Evolutionary conservation across 2,329 filamentous ascomycete genomes (phyloP).

Genomic region (Lecanicillium sp.): DNA sequence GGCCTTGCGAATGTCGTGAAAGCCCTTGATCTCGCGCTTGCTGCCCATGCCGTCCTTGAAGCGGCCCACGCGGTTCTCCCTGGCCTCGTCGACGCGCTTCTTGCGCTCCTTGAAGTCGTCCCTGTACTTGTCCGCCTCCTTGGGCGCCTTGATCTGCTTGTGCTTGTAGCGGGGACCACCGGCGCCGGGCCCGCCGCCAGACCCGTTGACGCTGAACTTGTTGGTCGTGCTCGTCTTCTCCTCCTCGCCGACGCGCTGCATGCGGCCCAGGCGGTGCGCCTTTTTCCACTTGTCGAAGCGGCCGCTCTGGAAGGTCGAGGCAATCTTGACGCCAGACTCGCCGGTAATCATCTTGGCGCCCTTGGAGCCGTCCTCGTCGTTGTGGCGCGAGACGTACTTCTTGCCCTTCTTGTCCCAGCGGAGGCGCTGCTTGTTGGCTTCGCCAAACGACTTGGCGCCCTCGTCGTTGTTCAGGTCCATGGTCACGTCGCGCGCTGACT

Average conservation of each 20-base stretch:
- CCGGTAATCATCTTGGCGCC: slow-evolving; percentile 67
- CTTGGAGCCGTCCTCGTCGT: slow-evolving; percentile 89
- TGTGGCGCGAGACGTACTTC: slow-evolving; percentile 86
- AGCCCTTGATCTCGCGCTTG: slow-evolving; percentile 69
- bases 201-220: background rate
- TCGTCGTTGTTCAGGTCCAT: slow-evolving; percentile 96
- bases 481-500: slow-evolving; percentile 75
- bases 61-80: slow-evolving; percentile 71
- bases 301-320: slow-evolving; percentile 85
- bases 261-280: slow-evolving; percentile 68
- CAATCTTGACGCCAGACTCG: slow-evolving; percentile 93
- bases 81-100: slow-evolving; percentile 81
- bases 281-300: slow-evolving; percentile 91
- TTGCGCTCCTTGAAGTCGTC: slow-evolving; percentile 88
- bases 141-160: slow-evolving; percentile 79
- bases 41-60: slow-evolving; percentile 68
- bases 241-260: slow-evolving; percentile 76
- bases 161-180: slow-evolving; percentile 62
- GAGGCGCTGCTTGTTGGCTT: slow-evolving; percentile 67
- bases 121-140: slow-evolving; percentile 84
- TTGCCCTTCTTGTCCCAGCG: slow-evolving; percentile 96
- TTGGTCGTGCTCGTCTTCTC: slow-evolving; percentile 42
- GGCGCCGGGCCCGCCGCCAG: slow-evolving; percentile 8
- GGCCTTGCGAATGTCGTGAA: slow-evolving; percentile 78
- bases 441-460: slow-evolving; percentile 67